Evolutionary conservation across 257 asterid genomes (phyloP).

Genomic region (Solanum paucissectum): DNA sequence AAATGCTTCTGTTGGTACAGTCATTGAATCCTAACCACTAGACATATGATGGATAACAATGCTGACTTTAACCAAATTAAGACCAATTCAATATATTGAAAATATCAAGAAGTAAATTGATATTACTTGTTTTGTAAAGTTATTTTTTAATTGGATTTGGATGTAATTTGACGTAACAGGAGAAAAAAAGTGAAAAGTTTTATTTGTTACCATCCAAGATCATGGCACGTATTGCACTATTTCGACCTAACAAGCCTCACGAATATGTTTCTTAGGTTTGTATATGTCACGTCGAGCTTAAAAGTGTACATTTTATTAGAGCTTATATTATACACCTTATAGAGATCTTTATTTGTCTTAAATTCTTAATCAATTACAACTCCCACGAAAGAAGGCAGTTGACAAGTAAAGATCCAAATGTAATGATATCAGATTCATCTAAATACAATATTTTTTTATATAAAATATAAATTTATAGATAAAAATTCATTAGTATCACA

Average conservation of each 20-base stretch:
- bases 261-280: background rate
- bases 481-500: background rate
- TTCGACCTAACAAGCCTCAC: background rate
- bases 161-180: background rate
- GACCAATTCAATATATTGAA: background rate
- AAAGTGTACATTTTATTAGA: background rate
- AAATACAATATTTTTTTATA: background rate
- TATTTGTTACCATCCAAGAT: background rate
- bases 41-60: background rate
- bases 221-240: background rate
- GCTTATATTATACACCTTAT: background rate
- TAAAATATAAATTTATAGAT: background rate
- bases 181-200: background rate
- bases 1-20: background rate
- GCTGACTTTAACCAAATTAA: background rate
- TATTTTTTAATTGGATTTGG: background rate
- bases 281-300: background rate
- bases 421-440: background rate
- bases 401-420: background rate
- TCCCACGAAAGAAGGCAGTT: background rate
- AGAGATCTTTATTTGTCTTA: background rate
- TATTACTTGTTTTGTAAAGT: background rate
- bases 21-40: background rate
- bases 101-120: background rate
- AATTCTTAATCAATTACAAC: background rate